A percentile compares a stretch with the other conserved stretches of the same genome.
These are phyloP conservation scores for Phytophthora colocasiae DNA, from an alignment of 352 stramenopile species.

Conservation along the genomic window DNA sequence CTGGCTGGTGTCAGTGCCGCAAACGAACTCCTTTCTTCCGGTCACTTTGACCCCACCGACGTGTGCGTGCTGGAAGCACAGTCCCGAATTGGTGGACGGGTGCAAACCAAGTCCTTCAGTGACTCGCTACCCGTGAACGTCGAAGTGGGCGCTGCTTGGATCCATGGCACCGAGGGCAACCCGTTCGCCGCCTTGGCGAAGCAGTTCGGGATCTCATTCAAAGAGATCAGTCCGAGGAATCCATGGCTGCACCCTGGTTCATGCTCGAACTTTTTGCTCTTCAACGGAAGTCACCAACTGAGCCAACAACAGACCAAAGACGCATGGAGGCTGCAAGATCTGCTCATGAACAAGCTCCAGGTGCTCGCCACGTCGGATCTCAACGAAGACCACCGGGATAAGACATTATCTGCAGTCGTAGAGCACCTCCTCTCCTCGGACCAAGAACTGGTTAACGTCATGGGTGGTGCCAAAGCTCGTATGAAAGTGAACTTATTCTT, in stretches of 20 bases:
- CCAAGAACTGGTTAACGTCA: constrained; percentile 36
- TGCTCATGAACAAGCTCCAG: constrained; percentile 55
- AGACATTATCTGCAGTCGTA: constrained; percentile 47
- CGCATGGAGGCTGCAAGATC: constrained; percentile 55
- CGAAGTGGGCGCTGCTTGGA: constrained; percentile 69
- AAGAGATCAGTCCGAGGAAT: constrained; percentile 65
- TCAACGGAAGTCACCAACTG: constrained; percentile 37
- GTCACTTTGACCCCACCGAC: constrained; percentile 38
- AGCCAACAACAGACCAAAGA: constrained; percentile 42
- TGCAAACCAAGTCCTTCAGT: constrained; percentile 63
- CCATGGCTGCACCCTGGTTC: constrained; percentile 67
- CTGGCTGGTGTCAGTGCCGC: constrained; percentile 56
- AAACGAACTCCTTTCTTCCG: constrained; percentile 49
- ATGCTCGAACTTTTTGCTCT: constrained; percentile 58
- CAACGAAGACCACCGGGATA: constrained; percentile 14
- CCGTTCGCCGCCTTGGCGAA: constrained; percentile 48
- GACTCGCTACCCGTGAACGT: constrained; percentile 49
- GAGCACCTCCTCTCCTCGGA: constrained; percentile 39
- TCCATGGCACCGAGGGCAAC: constrained; percentile 59
- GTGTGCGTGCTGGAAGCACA: constrained; percentile 61
- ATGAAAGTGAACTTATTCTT: constrained; percentile 32
- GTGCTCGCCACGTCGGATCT: constrained; percentile 36
- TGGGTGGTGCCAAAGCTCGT: constrained; percentile 21
- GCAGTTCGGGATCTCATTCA: constrained; percentile 54
- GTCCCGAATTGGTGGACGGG: constrained; percentile 57